phyloP scores from a whole-genome alignment of 495 filamentous ascomycete genomes.

The Podospora comata region DNA sequence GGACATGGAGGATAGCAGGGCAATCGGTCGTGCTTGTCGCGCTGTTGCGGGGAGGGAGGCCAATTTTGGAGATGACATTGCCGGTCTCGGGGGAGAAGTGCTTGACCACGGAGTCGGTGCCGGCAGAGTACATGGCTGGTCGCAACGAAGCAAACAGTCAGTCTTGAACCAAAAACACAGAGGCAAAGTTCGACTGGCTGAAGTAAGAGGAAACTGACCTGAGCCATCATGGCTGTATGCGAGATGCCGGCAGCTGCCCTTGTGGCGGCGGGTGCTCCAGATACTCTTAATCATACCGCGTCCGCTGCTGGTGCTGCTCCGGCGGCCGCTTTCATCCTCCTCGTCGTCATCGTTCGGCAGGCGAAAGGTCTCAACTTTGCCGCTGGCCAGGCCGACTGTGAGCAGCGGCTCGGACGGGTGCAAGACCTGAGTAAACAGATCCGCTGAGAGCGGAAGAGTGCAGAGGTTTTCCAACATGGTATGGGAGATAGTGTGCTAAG shows the following conservation, averaged over 20 bases:
- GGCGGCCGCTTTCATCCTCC: constrained; percentile 35
- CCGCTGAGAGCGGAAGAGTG: constrained; percentile 78
- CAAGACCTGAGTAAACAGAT: constrained; percentile 84
- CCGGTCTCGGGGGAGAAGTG: constrained; percentile 78
- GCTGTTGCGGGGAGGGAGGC: constrained; percentile 49
- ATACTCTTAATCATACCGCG: constrained; percentile 72
- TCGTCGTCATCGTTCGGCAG: constrained; percentile 60
- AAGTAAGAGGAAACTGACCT: constrained; percentile 32
- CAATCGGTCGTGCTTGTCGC: constrained; percentile 51
- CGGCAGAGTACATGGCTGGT: constrained; percentile 75
- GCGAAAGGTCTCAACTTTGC: constrained; percentile 83
- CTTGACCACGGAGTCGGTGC: constrained; percentile 87
- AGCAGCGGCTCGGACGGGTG: constrained; percentile 81
- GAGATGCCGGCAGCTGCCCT: constrained; percentile 82
- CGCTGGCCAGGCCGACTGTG: constrained; percentile 77
- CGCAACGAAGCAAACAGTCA: constrained; percentile 19
- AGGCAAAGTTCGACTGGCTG: no score
- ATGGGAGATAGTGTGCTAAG: neutral
- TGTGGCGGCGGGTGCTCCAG: constrained; percentile 87
- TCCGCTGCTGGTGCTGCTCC: constrained; percentile 55
- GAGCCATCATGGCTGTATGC: constrained; percentile 73
- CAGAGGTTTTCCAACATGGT: constrained; percentile 78
- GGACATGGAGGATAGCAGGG: constrained; percentile 71
- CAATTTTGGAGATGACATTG: constrained; percentile 71
- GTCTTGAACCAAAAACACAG: constrained; percentile 1